Evolutionary conservation across 2,329 filamentous ascomycete genomes (phyloP), one percentile per base, ranked within the genome.

Genomic region (Aspergillus pseudoviridinutans): DNA sequence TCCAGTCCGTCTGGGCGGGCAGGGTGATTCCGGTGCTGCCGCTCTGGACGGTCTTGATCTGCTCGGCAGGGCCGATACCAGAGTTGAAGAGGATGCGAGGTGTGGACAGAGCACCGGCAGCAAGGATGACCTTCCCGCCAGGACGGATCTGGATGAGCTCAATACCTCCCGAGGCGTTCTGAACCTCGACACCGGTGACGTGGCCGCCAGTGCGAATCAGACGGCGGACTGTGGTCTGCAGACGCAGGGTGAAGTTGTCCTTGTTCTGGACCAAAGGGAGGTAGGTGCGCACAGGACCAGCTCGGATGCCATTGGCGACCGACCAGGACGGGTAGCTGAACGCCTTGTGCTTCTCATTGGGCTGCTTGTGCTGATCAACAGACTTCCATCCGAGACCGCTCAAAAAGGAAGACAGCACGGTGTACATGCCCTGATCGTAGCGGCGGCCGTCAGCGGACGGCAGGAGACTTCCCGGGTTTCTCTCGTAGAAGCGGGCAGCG

Each of bases 261-360:
- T 84, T 79, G 25, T 75, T 74, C 50, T 79, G 78, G 0, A 86
- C 86, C 27, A 80, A 79, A 3, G 86, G 84, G 1, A 91, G 82
- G 66, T 91, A 91, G 0, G 88, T 88, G 3, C 84, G 84, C 69
- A 90, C 77, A 5, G 88, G 87, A 1, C 88, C 88, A 42, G 84
- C 84, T 58, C 88, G 79, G 68, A 89, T 84, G 52, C 85, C 87
- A 52, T 84, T 75, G 2, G 76, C 76, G 67, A 84, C 88, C 84
- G 89, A 87, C 76, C 84, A 89, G 20, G 83, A 81, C 22, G 84
- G 84, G 71, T 84, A 82, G 42, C 81, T 80, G 71, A 79, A 90
- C 0, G 83, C 84, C 62, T 79, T 79, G 74, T 88, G 86, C 82
- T 90, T 90, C 68, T 80, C 69, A 55, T 81, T 77, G 0, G 86